Conservation (phyloP, 176 grass and related monocot species). For the Zoysia japonica region DNA sequence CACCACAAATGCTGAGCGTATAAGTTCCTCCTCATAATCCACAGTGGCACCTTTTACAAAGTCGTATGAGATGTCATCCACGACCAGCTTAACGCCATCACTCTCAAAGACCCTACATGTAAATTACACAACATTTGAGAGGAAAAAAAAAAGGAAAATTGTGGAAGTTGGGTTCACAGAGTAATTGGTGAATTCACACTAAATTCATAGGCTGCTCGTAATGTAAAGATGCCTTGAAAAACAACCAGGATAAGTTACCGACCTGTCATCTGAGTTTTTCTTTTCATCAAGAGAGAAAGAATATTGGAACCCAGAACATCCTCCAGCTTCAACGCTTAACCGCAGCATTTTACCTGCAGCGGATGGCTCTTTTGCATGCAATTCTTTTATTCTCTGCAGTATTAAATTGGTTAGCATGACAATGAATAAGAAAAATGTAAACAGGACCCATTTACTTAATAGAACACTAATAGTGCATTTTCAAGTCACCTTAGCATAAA, state of each 20-base stretch:
- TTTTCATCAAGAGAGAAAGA: constrained; percentile 72
- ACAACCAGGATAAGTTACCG: not conserved
- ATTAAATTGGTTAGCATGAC: not conserved
- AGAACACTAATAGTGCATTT: not conserved
- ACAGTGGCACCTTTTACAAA: constrained; percentile 90
- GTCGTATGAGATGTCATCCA: constrained; percentile 85
- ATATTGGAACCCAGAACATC: constrained; percentile 92
- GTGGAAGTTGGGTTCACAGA: not conserved
- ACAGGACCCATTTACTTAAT: not conserved
- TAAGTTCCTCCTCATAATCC: constrained; percentile 90
- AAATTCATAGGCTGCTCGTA: not conserved
- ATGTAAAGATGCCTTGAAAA: not conserved
- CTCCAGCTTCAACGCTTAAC: constrained; percentile 83
- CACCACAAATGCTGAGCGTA: constrained; percentile 82
- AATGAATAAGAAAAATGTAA: not conserved
- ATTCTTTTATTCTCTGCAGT: constrained; percentile 78
- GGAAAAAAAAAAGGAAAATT: not conserved
- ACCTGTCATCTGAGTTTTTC: constrained; percentile 52
- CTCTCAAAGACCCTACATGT: constrained; percentile 77
- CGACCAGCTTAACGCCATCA: constrained; percentile 76
- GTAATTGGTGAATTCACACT: not conserved
- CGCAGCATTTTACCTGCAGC: constrained; percentile 77
- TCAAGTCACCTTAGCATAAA: constrained; percentile 5
- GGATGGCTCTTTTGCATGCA: constrained; percentile 58
- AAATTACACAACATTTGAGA: not conserved